A percentile compares a stretch with the other conserved stretches of the same genome.
Conservation (phyloP, 768 basidiomycete species). For the Roridomyces roridus region DNA sequence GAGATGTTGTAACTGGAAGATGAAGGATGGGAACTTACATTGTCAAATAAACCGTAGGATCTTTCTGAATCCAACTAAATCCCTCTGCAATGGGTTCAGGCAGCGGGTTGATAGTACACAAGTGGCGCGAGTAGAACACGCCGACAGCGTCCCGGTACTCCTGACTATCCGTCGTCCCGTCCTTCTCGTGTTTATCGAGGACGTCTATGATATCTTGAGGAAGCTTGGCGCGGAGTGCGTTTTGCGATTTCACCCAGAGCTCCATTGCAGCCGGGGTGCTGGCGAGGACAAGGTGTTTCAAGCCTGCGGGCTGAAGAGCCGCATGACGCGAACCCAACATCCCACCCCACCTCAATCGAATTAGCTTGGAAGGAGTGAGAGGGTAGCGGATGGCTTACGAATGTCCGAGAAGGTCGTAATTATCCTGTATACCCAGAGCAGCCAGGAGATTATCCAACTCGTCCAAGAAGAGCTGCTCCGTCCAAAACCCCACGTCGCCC, state of each 20-base stretch:
- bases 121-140: conserved; percentile 33
- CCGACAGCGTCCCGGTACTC: conserved; percentile 38
- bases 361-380: neutral
- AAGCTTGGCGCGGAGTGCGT: conserved; percentile 32
- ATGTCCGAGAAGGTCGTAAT: conserved; percentile 58
- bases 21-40: conserved; percentile 38
- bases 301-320: conserved; percentile 46
- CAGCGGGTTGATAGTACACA: conserved; percentile 32
- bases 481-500: conserved; percentile 52
- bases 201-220: conserved; percentile 38
- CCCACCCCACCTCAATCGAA: conserved; percentile 40
- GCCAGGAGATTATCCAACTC: conserved; percentile 54
- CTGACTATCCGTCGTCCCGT: conserved; percentile 32
- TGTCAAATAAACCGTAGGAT: conserved; percentile 42
- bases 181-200: conserved; percentile 35
- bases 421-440: conserved; percentile 48
- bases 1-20: no score
- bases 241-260: conserved; percentile 41
- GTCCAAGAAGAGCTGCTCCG: conserved; percentile 52
- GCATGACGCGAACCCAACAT: conserved; percentile 52
- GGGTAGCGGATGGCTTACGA: conserved; percentile 42
- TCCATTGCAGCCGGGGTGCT: conserved; percentile 50
- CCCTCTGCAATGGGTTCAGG: conserved; percentile 32
- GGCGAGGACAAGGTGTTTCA: conserved; percentile 52
- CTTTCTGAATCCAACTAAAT: conserved; percentile 32